phyloP scores from a whole-genome alignment of 2,329 filamentous ascomycete species.

The Bipolaris zeicola region DNA sequence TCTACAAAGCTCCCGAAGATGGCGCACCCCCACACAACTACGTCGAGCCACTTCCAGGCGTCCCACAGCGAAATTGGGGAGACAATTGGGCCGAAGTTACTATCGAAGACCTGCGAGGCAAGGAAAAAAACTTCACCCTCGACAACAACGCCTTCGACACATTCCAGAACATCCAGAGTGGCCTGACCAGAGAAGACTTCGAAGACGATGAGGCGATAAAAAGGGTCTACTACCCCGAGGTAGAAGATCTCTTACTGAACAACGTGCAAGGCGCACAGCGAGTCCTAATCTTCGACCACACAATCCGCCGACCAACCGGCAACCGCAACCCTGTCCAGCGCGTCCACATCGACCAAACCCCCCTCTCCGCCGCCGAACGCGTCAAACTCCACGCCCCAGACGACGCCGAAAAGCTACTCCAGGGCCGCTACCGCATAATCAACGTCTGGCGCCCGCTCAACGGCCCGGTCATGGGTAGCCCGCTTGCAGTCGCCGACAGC shows the following conservation, averaged over 20 bases:
- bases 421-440: conserved; percentile 77
- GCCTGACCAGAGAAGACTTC: conserved; percentile 63
- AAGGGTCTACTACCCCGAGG: conserved; percentile 80
- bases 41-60: conserved; percentile 68
- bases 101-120: conserved; percentile 75
- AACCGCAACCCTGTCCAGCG: conserved; percentile 70
- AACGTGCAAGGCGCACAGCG: conserved; percentile 68
- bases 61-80: conserved; percentile 69
- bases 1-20: conserved; percentile 37
- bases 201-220: conserved; percentile 71
- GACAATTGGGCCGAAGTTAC: conserved; percentile 56
- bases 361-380: conserved; percentile 67
- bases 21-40: conserved; percentile 50
- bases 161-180: conserved; percentile 62
- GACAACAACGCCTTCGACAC: conserved; percentile 78
- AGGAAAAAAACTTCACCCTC: conserved; percentile 68
- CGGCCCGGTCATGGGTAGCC: conserved; percentile 61
- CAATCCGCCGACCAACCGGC: conserved; percentile 72
- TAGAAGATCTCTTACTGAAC: conserved; percentile 72
- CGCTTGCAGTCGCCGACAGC: conserved; percentile 64
- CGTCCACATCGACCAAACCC: conserved; percentile 85
- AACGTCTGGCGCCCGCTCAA: conserved; percentile 80
- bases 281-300: conserved; percentile 85
- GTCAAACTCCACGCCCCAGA: conserved; percentile 69
- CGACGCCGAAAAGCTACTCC: conserved; percentile 70